Conservation (phyloP, 1,284 basidiomycete genomes). For the Lentinus polychrous region DNA sequence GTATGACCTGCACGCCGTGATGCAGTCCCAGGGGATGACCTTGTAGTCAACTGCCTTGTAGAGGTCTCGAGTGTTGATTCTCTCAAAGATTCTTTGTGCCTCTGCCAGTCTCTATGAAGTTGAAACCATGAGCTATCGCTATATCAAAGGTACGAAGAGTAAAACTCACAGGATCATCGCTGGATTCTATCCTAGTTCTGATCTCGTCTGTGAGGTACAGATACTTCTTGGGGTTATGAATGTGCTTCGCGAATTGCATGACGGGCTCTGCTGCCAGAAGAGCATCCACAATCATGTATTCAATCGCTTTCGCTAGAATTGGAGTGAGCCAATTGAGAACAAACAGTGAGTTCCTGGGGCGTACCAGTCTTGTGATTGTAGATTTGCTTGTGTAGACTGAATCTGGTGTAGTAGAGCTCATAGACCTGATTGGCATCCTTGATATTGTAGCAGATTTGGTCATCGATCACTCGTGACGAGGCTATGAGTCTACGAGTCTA, state of each 20-base stretch:
- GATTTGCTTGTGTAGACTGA: constrained; percentile 68
- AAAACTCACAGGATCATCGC: constrained; percentile 36
- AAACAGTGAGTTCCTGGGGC: constrained; percentile 13
- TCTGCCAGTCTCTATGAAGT: constrained; percentile 47
- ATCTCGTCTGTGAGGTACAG: constrained; percentile 64
- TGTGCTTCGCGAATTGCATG: constrained; percentile 49
- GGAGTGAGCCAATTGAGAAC: not conserved
- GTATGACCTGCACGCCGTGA: constrained; percentile 29
- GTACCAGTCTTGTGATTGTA: constrained; percentile 73
- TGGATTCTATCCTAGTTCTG: constrained; percentile 49
- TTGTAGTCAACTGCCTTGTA: constrained; percentile 68
- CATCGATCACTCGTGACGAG: constrained; percentile 65
- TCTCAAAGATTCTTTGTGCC: constrained; percentile 51
- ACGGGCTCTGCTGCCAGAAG: constrained; percentile 56
- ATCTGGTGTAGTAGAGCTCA: constrained; percentile 64
- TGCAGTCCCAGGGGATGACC: constrained; percentile 45
- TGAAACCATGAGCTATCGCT: not conserved
- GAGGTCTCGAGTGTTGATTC: constrained; percentile 54
- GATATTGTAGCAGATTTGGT: constrained; percentile 72
- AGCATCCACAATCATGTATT: constrained; percentile 74
- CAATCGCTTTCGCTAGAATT: constrained; percentile 58
- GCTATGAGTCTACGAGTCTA: constrained; percentile 47
- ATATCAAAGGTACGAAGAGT: not conserved
- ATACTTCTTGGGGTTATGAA: constrained; percentile 53
- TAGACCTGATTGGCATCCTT: constrained; percentile 73